phyloP scores from a whole-genome alignment of 2,329 filamentous ascomycete species.

The Penicillium sp. region DNA sequence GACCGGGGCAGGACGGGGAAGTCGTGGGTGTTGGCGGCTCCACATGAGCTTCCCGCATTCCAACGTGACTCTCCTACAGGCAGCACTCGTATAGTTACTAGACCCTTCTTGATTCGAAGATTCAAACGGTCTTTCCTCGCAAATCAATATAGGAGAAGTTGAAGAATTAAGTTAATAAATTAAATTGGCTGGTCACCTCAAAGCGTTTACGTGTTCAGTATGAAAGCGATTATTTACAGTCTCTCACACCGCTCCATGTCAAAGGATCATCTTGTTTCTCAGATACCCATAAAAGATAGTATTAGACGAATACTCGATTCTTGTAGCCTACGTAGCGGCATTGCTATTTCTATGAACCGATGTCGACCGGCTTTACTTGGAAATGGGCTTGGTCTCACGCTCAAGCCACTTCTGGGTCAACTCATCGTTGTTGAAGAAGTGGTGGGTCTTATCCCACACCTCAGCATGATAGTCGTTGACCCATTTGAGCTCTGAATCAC shows the following conservation, averaged over 20 bases:
- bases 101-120: no score
- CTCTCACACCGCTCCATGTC: no score
- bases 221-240: no score
- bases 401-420: constrained; percentile 79
- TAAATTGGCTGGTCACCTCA: no score
- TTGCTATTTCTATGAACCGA: background rate
- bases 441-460: constrained; percentile 79
- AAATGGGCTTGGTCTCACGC: constrained; percentile 77
- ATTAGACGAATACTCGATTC: background rate
- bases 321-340: background rate
- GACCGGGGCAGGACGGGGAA: constrained; percentile 18
- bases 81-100: no score
- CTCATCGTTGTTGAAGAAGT: constrained; percentile 73
- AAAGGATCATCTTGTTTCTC: no score
- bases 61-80: background rate
- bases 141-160: no score
- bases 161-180: no score
- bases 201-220: no score
- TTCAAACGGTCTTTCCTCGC: no score
- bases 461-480: constrained; percentile 83
- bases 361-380: constrained; percentile 29
- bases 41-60: constrained; percentile 32
- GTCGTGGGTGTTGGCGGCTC: constrained; percentile 19
- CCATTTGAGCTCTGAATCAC: constrained; percentile 76
- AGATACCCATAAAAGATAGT: background rate